Conservation (phyloP, 1,284 basidiomycete genomes). For the Earliella scabrosa region DNA sequence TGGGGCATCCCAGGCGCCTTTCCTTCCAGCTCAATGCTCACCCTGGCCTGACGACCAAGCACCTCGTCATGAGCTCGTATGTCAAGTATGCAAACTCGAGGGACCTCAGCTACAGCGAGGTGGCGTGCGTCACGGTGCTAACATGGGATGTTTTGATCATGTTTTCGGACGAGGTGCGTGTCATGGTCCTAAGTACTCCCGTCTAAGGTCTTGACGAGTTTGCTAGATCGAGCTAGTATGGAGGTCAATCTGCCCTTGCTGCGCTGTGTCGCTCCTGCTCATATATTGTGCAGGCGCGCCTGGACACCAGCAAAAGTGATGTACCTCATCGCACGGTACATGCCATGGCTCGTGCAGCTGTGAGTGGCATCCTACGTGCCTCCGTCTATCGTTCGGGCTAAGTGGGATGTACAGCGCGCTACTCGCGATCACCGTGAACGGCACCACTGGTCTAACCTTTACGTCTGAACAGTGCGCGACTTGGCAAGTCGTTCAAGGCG, state of each 20-base stretch:
- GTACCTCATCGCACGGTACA: slow-evolving; percentile 29
- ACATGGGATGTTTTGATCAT: slow-evolving; percentile 24
- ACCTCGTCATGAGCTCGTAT: too few species aligned
- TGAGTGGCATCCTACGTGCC: slow-evolving; percentile 2
- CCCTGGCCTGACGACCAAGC: too few species aligned
- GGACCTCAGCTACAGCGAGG: slow-evolving; percentile 23
- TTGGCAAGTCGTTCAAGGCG: slow-evolving; percentile 31
- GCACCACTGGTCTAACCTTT: slow-evolving; percentile 28
- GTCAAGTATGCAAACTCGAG: slow-evolving; percentile 4
- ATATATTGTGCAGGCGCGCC: slow-evolving; percentile 6
- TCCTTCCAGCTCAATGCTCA: too few species aligned
- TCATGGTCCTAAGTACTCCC: background rate
- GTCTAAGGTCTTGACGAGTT: background rate
- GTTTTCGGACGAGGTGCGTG: slow-evolving; percentile 21
- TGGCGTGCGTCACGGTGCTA: slow-evolving; percentile 19
- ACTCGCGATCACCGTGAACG: slow-evolving; percentile 29
- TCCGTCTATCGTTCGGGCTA: background rate
- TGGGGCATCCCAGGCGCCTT: too few species aligned
- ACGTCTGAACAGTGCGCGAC: slow-evolving; percentile 22
- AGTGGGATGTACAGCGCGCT: slow-evolving; percentile 17
- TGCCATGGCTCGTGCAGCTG: slow-evolving; percentile 31
- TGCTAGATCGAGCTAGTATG: slow-evolving; percentile 19
- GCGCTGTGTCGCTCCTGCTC: background rate
- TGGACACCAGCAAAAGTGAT: slow-evolving; percentile 29
- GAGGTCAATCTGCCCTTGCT: slow-evolving; percentile 8